Evolutionary conservation across 2,329 filamentous ascomycete genomes (phyloP).

Genomic region (Talaromyces piceae): DNA sequence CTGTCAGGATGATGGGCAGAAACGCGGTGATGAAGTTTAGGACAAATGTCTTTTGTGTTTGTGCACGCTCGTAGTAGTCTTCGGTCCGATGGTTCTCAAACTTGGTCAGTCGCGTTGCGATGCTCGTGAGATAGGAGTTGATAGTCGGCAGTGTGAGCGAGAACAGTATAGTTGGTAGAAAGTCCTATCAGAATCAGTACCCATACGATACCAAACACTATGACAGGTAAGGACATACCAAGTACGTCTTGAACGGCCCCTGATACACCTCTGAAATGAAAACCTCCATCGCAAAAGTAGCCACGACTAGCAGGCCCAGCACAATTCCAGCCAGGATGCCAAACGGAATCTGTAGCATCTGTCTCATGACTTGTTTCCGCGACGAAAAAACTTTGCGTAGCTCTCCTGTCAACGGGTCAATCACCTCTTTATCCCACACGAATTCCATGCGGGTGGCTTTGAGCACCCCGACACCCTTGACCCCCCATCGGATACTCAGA

Average conservation of each 20-base stretch:
- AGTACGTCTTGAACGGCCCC: slow-evolving; percentile 75
- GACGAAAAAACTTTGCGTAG: slow-evolving; percentile 67
- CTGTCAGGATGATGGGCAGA: slow-evolving; percentile 81
- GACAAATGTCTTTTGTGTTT: slow-evolving; percentile 89
- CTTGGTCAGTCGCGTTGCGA: slow-evolving; percentile 70
- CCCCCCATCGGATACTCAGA: slow-evolving; percentile 79
- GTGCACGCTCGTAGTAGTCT: slow-evolving; percentile 71
- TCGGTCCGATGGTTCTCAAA: slow-evolving; percentile 90
- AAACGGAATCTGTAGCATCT: slow-evolving; percentile 79
- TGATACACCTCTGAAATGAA: slow-evolving; percentile 93
- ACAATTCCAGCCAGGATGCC: slow-evolving; percentile 63
- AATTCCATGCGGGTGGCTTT: slow-evolving; percentile 73
- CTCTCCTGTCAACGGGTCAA: slow-evolving; percentile 78
- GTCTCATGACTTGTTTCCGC: slow-evolving; percentile 65
- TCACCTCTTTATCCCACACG: slow-evolving; percentile 65
- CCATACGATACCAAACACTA: not conserved
- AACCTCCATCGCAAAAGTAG: slow-evolving; percentile 86
- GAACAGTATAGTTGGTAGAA: slow-evolving; percentile 82
- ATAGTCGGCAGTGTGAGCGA: slow-evolving; percentile 73
- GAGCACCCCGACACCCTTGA: slow-evolving; percentile 73
- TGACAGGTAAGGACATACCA: slow-evolving; percentile 45
- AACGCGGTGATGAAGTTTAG: slow-evolving; percentile 97
- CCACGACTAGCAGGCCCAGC: slow-evolving; percentile 74
- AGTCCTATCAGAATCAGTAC: slow-evolving; percentile 49
- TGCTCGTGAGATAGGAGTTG: slow-evolving; percentile 63